Percentiles rank a stretch among this genome's conserved stretches.
Conservation (phyloP, 2,329 filamentous ascomycete genomes). For the Lasiodiplodia hormozganensis region DNA sequence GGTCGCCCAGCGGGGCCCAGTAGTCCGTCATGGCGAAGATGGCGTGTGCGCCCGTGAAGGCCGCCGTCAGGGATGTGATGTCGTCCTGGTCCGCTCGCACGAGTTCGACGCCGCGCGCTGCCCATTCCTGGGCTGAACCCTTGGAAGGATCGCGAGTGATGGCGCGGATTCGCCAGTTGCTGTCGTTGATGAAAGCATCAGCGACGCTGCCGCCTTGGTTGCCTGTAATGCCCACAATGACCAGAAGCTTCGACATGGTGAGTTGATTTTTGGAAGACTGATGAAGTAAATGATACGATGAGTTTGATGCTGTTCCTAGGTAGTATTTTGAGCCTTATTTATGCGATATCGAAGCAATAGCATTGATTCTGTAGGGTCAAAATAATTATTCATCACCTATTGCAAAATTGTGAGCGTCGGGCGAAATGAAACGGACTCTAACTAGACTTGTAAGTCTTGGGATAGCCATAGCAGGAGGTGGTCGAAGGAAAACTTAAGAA, state of each 20-base stretch:
- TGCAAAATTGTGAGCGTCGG: no score
- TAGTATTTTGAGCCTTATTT: no score
- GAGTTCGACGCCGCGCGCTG: slow-evolving; percentile 46
- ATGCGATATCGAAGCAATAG: no score
- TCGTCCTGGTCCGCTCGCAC: slow-evolving; percentile 46
- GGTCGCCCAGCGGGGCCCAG: neutral
- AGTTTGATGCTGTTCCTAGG: no score
- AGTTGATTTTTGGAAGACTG: no score
- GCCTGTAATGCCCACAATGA: slow-evolving; percentile 10
- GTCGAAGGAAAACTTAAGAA: neutral
- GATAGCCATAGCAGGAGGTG: slow-evolving; percentile 41
- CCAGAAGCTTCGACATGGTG: neutral
- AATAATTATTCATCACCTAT: no score
- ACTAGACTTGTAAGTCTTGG: slow-evolving; percentile 46
- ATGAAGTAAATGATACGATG: no score
- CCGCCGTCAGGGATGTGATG: slow-evolving; percentile 39
- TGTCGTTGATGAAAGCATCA: slow-evolving; percentile 34
- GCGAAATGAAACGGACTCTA: slow-evolving; percentile 15
- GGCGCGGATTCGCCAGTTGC: slow-evolving; percentile 41
- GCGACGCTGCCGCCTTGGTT: slow-evolving; percentile 10
- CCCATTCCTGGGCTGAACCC: slow-evolving; percentile 42
- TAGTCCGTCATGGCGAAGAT: slow-evolving; percentile 51
- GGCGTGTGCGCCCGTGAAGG: slow-evolving; percentile 46
- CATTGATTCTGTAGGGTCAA: no score
- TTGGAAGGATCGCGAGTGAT: slow-evolving; percentile 54